Evolutionary conservation across 169 alveolate genomes (phyloP), one percentile per base, ranked within the genome.

Genomic region (Plasmodium gaboni): DNA sequence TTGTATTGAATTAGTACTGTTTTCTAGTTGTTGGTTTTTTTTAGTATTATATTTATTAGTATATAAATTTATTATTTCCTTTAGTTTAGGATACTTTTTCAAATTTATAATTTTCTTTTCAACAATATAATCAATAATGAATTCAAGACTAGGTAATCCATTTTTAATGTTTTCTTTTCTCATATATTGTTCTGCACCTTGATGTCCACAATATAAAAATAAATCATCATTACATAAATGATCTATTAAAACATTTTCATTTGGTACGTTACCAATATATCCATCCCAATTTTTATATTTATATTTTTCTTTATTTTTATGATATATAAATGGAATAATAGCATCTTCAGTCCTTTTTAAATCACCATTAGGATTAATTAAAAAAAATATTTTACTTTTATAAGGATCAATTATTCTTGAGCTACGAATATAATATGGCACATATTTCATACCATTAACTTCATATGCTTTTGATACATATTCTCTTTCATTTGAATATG

Each of bases 181-280:
- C 24, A 89, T 70, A 50, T 68, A 93, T 73, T 93, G 95, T 69
- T 93, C 95, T 5, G 94, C 94, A 13, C 95, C 95, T 53, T 93
- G 95, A 57, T 93, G 95, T 1, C 95, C 95, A 65, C 95, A 93
- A 80, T 93, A 93, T 24, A 93, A 42, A 68, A 87, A 89, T 59
- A 76, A 89, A 32, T 93, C 95, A 60, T 78, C 87, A 24, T 48
- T 46, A 70, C 92, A 86, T 73, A 86, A 86, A 71, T 86, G 86
- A 46, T 71, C 72, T 42, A 86, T 51, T 65, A 86, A 51, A 17
- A 46, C 38, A 32, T 70, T 59, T 71, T 86, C 92, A 64, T 74
- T 70, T 24, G 92, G 92, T 12, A 71, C 68, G 26, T 70, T 86
- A n/a, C 92, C 87, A 71, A 72, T 60, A 53, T 70, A 86, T 7